These are phyloP conservation scores for Malassezia sympodialis DNA, from an alignment of 1,284 basidiomycete genomes.

Conservation along the genomic window DNA sequence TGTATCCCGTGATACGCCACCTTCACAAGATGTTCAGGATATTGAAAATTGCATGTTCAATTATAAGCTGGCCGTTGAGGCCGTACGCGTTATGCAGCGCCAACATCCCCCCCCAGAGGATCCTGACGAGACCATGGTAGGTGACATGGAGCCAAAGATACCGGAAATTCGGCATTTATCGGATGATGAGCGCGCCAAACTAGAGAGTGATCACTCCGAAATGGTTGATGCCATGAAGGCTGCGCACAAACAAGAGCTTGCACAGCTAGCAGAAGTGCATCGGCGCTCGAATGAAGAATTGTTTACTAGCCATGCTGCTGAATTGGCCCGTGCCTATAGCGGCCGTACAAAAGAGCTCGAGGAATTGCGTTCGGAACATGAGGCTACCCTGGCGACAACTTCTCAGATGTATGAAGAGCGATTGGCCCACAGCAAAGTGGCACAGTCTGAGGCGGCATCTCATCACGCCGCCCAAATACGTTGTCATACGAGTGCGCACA, in stretches of 20 bases:
- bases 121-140: constrained; percentile 9
- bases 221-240: not conserved
- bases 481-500: not conserved
- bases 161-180: not conserved
- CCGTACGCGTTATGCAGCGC: constrained; percentile 1
- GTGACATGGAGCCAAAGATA: not conserved
- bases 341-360: not conserved
- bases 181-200: not conserved
- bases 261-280: not conserved
- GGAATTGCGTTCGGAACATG: not conserved
- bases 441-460: not conserved
- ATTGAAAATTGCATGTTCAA: constrained; percentile 9
- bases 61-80: constrained; percentile 14
- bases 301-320: not conserved
- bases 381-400: not conserved
- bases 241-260: not conserved
- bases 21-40: not conserved
- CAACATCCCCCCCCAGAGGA: not conserved
- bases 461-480: not conserved
- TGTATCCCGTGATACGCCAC: not conserved
- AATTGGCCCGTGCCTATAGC: not conserved
- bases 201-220: not conserved
- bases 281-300: not conserved
- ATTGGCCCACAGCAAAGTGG: not conserved
- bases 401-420: not conserved